Percentiles rank a stretch among this genome's conserved stretches.
Evolutionary conservation across 2,329 filamentous ascomycete genomes (phyloP).

Genomic region (Juglanconis sp.): DNA sequence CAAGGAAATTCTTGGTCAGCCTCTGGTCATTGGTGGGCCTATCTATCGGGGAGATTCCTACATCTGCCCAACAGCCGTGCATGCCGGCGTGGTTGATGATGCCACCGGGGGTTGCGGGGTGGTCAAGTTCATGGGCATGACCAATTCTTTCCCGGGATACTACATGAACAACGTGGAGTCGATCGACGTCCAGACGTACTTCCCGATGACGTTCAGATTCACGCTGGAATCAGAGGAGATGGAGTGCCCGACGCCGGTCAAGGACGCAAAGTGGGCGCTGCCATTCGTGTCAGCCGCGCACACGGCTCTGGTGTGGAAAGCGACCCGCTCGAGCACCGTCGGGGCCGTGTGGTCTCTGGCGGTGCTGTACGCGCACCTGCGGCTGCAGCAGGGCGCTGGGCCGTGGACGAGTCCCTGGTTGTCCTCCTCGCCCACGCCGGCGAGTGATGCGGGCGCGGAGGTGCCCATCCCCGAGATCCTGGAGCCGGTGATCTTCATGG

Average conservation of each 20-base stretch:
- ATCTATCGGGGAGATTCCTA: constrained; percentile 84
- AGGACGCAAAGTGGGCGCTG: constrained; percentile 79
- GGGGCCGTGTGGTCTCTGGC: constrained; percentile 4
- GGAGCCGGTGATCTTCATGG: constrained; percentile 42
- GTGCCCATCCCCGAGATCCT: not conserved
- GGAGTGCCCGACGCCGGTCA: constrained; percentile 62
- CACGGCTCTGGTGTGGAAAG: constrained; percentile 74
- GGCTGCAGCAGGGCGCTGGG: not conserved
- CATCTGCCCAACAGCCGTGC: constrained; percentile 72
- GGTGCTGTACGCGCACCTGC: not conserved
- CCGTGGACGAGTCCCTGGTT: not conserved
- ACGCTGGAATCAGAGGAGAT: constrained; percentile 34
- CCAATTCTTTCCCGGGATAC: constrained; percentile 60
- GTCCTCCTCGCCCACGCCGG: not conserved
- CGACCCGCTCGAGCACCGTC: constrained; percentile 67
- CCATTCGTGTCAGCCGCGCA: constrained; percentile 82
- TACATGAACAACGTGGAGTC: constrained; percentile 71
- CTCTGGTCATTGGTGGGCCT: constrained; percentile 65
- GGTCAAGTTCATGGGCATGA: constrained; percentile 66
- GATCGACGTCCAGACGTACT: constrained; percentile 78
- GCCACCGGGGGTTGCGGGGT: constrained; percentile 70
- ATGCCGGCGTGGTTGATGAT: constrained; percentile 67
- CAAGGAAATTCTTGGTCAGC: constrained; percentile 59
- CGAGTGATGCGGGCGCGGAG: not conserved
- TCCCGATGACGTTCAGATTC: constrained; percentile 84